These are phyloP conservation scores for Schizosaccharomyces octosporus DNA, from an alignment of 805 yeast species.

Conservation along the genomic window DNA sequence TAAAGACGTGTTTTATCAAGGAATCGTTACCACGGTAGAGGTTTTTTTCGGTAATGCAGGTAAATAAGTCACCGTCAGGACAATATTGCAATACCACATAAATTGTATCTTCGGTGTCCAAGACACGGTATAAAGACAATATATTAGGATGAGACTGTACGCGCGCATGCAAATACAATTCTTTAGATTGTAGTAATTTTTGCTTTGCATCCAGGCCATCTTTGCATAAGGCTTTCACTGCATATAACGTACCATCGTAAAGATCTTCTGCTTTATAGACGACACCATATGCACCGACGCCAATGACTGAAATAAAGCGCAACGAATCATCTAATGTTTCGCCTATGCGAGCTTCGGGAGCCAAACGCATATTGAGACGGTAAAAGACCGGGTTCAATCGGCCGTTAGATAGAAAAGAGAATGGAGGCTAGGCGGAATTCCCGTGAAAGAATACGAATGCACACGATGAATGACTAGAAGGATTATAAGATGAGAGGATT, in stretches of 20 bases:
- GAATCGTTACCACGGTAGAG: conserved; percentile 24
- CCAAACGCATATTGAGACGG: neutral
- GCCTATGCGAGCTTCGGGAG: conserved; percentile 3
- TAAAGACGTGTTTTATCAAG: conserved; percentile 31
- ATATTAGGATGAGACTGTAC: conserved; percentile 64
- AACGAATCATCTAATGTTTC: conserved; percentile 3
- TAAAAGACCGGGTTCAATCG: neutral
- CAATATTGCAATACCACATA: conserved; percentile 70
- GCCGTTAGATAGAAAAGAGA: neutral
- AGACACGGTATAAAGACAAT: conserved; percentile 47
- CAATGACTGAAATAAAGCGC: conserved; percentile 17
- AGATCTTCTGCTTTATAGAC: conserved; percentile 43
- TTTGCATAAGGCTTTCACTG: conserved; percentile 42
- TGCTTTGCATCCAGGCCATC: conserved; percentile 5
- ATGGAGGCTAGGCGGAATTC: neutral
- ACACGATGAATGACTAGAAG: no score
- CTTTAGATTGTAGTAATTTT: conserved; percentile 15
- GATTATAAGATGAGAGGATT: no score
- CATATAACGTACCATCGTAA: conserved; percentile 26
- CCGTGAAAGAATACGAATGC: no score
- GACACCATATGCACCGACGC: conserved; percentile 66
- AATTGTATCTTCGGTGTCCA: conserved; percentile 25
- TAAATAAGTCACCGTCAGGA: conserved; percentile 66
- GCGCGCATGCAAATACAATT: conserved; percentile 44
- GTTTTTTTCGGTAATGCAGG: conserved; percentile 51